Percentiles rank a stretch among this genome's conserved stretches.
Conservation (phyloP, 352 stramenopile genomes). For the Phytophthora meadii region DNA sequence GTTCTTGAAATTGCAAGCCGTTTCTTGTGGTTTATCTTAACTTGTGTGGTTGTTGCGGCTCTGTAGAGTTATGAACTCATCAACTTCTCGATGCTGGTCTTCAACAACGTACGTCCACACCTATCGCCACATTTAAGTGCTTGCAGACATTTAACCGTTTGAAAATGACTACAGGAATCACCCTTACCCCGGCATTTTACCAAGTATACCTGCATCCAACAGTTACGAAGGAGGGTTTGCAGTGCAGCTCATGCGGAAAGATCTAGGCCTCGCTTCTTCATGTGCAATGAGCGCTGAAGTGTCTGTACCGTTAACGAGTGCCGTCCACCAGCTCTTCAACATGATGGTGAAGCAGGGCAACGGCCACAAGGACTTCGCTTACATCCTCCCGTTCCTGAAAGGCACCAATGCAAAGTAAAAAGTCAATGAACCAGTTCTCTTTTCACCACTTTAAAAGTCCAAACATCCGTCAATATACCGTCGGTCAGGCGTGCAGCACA, state of each 20-base stretch:
- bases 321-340: constrained; percentile 72
- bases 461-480: not conserved
- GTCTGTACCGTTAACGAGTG: constrained; percentile 66
- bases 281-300: constrained; percentile 80
- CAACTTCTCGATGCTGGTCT: constrained; percentile 94
- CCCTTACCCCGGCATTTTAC: constrained; percentile 91
- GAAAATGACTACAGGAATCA: constrained; percentile 58
- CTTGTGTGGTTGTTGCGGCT: no score
- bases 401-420: constrained; percentile 6
- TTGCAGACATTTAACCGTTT: not conserved
- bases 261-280: constrained; percentile 93
- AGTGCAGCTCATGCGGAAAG: constrained; percentile 95
- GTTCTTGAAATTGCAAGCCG: not conserved
- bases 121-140: not conserved
- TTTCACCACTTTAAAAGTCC: not conserved
- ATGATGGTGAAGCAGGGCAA: constrained; percentile 72
- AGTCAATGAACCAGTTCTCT: not conserved
- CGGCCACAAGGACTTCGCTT: constrained; percentile 79
- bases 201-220: constrained; percentile 78
- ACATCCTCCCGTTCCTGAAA: constrained; percentile 79
- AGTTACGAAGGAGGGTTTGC: constrained; percentile 90
- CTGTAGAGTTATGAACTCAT: constrained; percentile 94
- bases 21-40: no score
- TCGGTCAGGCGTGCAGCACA: not conserved
- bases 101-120: constrained; percentile 78